Evolutionary conservation across 768 basidiomycete genomes (phyloP).

Genomic region (Favolaschia claudopus): DNA sequence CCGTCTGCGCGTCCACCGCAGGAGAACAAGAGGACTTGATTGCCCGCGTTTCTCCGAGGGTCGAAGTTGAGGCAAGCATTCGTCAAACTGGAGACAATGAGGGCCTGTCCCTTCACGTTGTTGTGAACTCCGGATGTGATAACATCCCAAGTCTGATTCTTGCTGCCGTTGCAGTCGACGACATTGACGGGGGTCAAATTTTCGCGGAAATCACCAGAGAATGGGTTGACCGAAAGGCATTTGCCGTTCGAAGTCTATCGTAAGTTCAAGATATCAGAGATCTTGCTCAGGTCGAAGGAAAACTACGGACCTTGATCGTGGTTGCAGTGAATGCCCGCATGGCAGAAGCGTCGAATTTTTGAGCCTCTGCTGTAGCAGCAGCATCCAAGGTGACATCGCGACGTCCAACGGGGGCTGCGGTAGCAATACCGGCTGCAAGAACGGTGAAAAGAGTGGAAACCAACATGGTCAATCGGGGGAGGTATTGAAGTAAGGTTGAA

Average conservation of each 20-base stretch:
- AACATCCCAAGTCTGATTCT: conserved; percentile 32
- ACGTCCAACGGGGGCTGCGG: conserved; percentile 20
- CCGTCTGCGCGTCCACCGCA: conserved; percentile 37
- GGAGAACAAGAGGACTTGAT: conserved; percentile 33
- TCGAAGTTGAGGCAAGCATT: conserved; percentile 34
- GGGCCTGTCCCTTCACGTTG: conserved; percentile 28
- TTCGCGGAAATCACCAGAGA: conserved; percentile 33
- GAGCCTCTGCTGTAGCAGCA: conserved; percentile 27
- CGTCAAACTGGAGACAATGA: conserved; percentile 33
- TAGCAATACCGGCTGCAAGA: conserved; percentile 24
- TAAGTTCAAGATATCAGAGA: background rate
- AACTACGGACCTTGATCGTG: conserved; percentile 23
- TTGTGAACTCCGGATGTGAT: conserved; percentile 32
- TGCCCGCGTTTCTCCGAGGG: conserved; percentile 24
- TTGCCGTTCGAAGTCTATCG: conserved; percentile 31
- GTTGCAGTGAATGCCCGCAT: conserved; percentile 31
- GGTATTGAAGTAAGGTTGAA: background rate
- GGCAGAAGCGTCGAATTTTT: conserved; percentile 27
- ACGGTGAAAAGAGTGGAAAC: conserved; percentile 26
- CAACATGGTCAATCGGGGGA: conserved; percentile 20
- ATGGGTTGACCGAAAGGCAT: conserved; percentile 31
- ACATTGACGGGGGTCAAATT: conserved; percentile 30
- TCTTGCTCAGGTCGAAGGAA: background rate
- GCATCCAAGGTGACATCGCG: conserved; percentile 24
- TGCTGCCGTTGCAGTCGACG: conserved; percentile 27